Evolutionary conservation across 495 filamentous ascomycete species (phyloP).

Genomic region (Rusavskia elegans): DNA sequence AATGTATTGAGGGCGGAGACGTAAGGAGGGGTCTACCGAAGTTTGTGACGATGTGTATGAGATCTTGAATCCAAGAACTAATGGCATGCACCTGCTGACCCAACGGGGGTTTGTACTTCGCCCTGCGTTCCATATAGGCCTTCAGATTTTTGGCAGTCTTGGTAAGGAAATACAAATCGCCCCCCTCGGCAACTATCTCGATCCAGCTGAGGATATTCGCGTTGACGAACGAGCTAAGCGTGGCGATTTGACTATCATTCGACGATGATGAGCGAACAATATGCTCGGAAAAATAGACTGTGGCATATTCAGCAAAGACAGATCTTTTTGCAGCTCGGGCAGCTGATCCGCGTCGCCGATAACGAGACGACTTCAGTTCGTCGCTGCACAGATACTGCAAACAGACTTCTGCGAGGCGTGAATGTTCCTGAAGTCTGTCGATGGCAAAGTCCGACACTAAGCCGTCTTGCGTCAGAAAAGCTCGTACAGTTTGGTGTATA

Average conservation of each 20-base stretch:
- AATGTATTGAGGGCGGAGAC: slow-evolving; percentile 18
- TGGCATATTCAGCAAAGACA: slow-evolving; percentile 17
- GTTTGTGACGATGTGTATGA: slow-evolving; percentile 15
- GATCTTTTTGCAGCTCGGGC: slow-evolving; percentile 1
- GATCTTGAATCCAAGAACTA: slow-evolving; percentile 17
- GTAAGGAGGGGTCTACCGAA: slow-evolving; percentile 14
- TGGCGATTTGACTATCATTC: slow-evolving; percentile 1
- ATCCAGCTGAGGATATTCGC: slow-evolving; percentile 23
- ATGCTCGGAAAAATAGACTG: slow-evolving; percentile 19
- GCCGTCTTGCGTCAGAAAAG: not conserved
- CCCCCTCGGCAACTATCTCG: slow-evolving; percentile 16
- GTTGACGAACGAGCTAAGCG: slow-evolving; percentile 17
- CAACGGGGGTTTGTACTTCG: slow-evolving; percentile 11
- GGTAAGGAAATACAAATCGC: slow-evolving; percentile 15
- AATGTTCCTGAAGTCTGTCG: not conserved
- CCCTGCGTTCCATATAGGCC: slow-evolving; percentile 13
- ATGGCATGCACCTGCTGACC: slow-evolving; percentile 7
- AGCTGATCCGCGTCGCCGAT: not conserved
- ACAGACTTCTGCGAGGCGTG: slow-evolving; percentile 9
- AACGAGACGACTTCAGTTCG: slow-evolving; percentile 13
- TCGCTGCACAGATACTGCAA: slow-evolving; percentile 14
- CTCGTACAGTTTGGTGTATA: too few species aligned
- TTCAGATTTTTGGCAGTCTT: slow-evolving; percentile 17
- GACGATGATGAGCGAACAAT: slow-evolving; percentile 6
- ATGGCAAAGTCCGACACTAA: not conserved